phyloP scores from a whole-genome alignment of 805 yeast genomes.

The Danielia oregonensis region DNA sequence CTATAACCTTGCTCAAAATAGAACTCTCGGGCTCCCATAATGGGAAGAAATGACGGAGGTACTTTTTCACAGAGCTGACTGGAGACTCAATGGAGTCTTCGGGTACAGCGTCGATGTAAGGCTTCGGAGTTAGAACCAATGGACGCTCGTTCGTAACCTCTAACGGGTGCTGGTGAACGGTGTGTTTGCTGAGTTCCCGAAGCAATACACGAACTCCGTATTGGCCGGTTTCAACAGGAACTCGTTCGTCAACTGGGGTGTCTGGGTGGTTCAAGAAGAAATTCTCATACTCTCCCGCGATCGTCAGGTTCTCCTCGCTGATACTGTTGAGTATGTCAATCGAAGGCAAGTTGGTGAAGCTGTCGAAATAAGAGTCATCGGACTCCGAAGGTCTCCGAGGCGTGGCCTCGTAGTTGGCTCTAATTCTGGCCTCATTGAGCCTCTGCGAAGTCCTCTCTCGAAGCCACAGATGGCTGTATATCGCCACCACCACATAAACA shows the following conservation, averaged over 20 bases:
- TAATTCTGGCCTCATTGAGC: constrained; percentile 9
- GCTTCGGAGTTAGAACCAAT: constrained; percentile 1
- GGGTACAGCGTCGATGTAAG: constrained; percentile 8
- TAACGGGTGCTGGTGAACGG: constrained; percentile 11
- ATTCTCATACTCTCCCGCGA: constrained; percentile 10
- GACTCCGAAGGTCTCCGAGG: neutral
- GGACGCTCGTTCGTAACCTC: constrained; percentile 7
- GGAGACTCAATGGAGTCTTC: constrained; percentile 6
- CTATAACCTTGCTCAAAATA: constrained; percentile 2
- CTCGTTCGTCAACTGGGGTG: constrained; percentile 8
- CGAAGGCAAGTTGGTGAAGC: constrained; percentile 1
- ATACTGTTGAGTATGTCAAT: constrained; percentile 1
- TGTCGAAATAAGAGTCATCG: constrained; percentile 1
- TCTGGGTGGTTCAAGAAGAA: constrained; percentile 10
- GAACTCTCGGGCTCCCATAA: constrained; percentile 4
- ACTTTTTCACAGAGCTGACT: neutral
- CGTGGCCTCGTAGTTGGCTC: constrained; percentile 10
- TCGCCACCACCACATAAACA: constrained; percentile 52
- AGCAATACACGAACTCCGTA: constrained; percentile 32
- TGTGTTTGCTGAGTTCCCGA: constrained; percentile 28
- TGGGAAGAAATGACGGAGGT: constrained; percentile 5
- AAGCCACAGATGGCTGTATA: constrained; percentile 13
- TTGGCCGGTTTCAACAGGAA: constrained; percentile 21
- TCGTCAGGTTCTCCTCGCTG: constrained; percentile 1
- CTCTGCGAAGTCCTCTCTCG: constrained; percentile 6